These are phyloP conservation scores for Suillus paluster DNA, from an alignment of 768 basidiomycete species.

Conservation along the genomic window DNA sequence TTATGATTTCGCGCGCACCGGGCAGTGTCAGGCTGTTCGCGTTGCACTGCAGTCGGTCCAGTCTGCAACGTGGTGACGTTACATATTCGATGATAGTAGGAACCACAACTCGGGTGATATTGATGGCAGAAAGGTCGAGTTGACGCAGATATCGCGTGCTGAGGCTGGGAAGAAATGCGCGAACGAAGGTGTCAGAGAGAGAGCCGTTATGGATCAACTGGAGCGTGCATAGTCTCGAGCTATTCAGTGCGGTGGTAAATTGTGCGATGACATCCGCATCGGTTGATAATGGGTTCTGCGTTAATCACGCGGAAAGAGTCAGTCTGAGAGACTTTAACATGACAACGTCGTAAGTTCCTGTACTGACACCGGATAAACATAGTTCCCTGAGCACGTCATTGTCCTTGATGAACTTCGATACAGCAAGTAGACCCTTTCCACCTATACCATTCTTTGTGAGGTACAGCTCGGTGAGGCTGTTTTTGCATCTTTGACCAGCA, in stretches of 20 bases:
- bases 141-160: slow-evolving; percentile 53
- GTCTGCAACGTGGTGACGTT: slow-evolving; percentile 51
- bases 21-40: slow-evolving; percentile 56
- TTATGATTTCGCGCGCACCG: slow-evolving; percentile 49
- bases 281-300: slow-evolving; percentile 46
- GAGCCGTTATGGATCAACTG: slow-evolving; percentile 53
- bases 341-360: neutral
- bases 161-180: slow-evolving; percentile 53
- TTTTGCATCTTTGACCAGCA: slow-evolving; percentile 45
- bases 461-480: slow-evolving; percentile 53
- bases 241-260: slow-evolving; percentile 57
- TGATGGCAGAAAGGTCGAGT: slow-evolving; percentile 58
- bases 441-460: slow-evolving; percentile 63
- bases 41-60: slow-evolving; percentile 56
- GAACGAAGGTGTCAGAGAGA: slow-evolving; percentile 56
- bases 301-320: slow-evolving; percentile 24
- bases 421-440: slow-evolving; percentile 56
- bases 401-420: slow-evolving; percentile 52
- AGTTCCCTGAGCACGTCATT: slow-evolving; percentile 53
- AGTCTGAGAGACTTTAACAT: slow-evolving; percentile 3
- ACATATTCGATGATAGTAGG: slow-evolving; percentile 53
- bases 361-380: slow-evolving; percentile 61
- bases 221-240: slow-evolving; percentile 54
- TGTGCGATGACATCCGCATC: slow-evolving; percentile 38
- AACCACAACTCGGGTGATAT: slow-evolving; percentile 46